A percentile compares a stretch with the other conserved stretches of the same genome.
Conservation (phyloP, 768 basidiomycete species). For the Collybia sordida region DNA sequence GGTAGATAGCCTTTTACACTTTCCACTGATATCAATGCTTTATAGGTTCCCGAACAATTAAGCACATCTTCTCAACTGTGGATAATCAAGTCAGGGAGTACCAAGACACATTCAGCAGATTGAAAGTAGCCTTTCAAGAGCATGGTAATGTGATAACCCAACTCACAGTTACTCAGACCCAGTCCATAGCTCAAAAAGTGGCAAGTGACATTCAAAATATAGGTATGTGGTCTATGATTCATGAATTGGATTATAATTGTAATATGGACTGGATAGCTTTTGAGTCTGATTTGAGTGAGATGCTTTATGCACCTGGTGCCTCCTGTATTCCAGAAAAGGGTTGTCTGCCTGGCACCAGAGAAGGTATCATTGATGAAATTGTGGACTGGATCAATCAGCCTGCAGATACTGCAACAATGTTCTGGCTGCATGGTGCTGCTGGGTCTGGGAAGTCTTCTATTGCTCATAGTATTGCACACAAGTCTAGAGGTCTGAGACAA, state of each 20-base stretch:
- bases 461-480: too few relatives aligned
- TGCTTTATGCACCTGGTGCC: not conserved
- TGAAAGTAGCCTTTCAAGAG: conserved; percentile 12
- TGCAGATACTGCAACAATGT: conserved; percentile 12
- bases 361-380: conserved; percentile 21
- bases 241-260: not conserved
- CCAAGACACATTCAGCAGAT: conserved; percentile 11
- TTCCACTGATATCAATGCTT: too few relatives aligned
- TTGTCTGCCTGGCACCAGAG: conserved; percentile 16
- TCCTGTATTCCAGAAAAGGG: not conserved
- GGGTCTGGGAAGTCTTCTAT: too few relatives aligned
- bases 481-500: too few relatives aligned
- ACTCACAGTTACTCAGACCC: conserved; percentile 12
- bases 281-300: conserved; percentile 1
- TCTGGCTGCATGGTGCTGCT: too few relatives aligned
- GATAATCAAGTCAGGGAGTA: conserved; percentile 8
- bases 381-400: conserved; percentile 17
- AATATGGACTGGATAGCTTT: not conserved
- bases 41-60: not conserved
- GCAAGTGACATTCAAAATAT: conserved; percentile 5
- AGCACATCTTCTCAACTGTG: not conserved
- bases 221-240: conserved; percentile 6
- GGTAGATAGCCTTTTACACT: not conserved
- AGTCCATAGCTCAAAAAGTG: too few relatives aligned
- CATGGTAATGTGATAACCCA: conserved; percentile 8